Evolutionary conservation across 228 moss, liverwort and hornwort species (phyloP).

Genomic region (Sphagnum fallax): DNA sequence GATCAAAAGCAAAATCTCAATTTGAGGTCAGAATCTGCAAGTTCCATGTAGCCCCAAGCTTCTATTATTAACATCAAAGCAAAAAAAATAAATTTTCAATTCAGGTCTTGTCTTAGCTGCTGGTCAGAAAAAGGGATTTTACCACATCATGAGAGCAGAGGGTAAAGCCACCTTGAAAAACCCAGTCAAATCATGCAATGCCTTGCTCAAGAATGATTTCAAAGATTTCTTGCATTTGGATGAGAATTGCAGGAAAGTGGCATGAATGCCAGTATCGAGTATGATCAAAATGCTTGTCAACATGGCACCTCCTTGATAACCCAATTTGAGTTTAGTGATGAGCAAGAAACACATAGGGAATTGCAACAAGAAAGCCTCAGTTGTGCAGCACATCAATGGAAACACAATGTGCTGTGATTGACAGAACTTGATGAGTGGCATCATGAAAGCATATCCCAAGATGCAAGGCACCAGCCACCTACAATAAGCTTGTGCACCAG

Average conservation of each 20-base stretch:
- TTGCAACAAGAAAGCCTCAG: slow-evolving; percentile 10
- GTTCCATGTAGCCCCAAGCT: too few relatives aligned
- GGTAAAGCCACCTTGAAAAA: slow-evolving; percentile 31
- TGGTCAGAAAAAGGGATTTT: neutral
- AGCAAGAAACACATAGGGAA: slow-evolving; percentile 35
- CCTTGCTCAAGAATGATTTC: slow-evolving; percentile 21
- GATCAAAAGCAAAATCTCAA: neutral
- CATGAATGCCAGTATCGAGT: neutral
- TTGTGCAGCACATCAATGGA: slow-evolving; percentile 9
- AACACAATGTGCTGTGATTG: slow-evolving; percentile 51
- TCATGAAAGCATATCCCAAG: slow-evolving; percentile 8
- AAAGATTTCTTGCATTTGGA: slow-evolving; percentile 27
- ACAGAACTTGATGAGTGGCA: slow-evolving; percentile 58
- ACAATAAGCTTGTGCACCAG: slow-evolving; percentile 40
- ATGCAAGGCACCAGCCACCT: slow-evolving; percentile 42
- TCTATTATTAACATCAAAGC: neutral
- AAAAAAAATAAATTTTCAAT: neutral
- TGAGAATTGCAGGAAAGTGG: slow-evolving; percentile 10
- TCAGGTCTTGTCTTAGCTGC: too few relatives aligned
- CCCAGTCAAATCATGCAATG: slow-evolving; percentile 21
- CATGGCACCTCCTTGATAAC: slow-evolving; percentile 15
- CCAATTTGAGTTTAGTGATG: slow-evolving; percentile 20
- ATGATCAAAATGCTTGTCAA: neutral
- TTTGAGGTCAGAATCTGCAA: too few relatives aligned
- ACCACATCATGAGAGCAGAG: slow-evolving; percentile 43